Evolutionary conservation across 768 basidiomycete genomes (phyloP).

Genomic region (Neoboletus magnificus): DNA sequence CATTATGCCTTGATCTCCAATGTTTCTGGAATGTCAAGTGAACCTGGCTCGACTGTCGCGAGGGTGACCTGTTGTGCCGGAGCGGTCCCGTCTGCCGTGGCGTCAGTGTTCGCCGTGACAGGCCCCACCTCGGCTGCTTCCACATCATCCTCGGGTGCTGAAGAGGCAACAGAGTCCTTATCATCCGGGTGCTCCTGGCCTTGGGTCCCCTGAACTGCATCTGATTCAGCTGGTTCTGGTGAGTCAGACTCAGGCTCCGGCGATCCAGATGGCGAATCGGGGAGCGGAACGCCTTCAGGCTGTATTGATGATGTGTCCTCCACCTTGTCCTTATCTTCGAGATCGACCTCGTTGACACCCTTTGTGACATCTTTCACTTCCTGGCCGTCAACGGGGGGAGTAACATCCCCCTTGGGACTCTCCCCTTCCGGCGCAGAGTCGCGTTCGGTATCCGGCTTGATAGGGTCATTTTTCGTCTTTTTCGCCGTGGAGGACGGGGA

Average conservation of each 20-base stretch:
- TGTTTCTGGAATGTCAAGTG: conserved; percentile 13
- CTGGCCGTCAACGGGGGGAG: conserved; percentile 32
- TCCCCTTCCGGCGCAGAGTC: conserved; percentile 23
- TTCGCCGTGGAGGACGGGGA: conserved; percentile 24
- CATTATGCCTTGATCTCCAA: conserved; percentile 19
- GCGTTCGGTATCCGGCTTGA: conserved; percentile 28
- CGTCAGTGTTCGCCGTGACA: background rate
- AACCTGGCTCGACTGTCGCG: conserved; percentile 1
- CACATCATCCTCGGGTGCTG: conserved; percentile 5
- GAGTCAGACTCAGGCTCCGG: conserved; percentile 15
- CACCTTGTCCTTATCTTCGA: conserved; percentile 39
- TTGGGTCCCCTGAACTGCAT: conserved; percentile 8
- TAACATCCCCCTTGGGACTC: background rate
- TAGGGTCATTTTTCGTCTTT: conserved; percentile 29
- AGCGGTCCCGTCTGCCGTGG: conserved; percentile 2
- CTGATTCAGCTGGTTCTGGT: background rate
- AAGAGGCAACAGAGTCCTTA: conserved; percentile 25
- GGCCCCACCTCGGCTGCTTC: conserved; percentile 5
- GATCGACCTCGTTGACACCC: conserved; percentile 66
- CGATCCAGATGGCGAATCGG: conserved; percentile 35
- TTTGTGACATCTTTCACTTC: conserved; percentile 69
- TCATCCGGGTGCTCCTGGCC: conserved; percentile 14
- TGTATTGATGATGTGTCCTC: conserved; percentile 11
- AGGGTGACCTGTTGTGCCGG: conserved; percentile 2
- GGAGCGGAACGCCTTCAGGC: conserved; percentile 37